Base-by-base conservation (phyloP, 345 rosid genomes). In the Barbarea vulgaris region DNA sequence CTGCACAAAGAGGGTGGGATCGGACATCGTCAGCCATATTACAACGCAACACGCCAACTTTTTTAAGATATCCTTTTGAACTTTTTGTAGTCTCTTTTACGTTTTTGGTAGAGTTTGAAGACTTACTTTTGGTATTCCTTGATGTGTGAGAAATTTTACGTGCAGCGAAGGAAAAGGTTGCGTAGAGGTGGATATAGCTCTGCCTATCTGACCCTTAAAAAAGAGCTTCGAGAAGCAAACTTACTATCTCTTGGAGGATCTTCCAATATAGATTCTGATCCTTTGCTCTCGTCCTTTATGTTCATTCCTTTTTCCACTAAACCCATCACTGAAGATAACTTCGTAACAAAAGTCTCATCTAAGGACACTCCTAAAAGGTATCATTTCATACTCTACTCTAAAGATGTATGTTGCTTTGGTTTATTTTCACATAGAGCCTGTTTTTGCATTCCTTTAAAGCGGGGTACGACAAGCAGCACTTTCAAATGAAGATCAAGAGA, bases 221-320 rank as follows among this genome's bases (percentile, higher is more conserved):
- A 84, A 74, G 98, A 94, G 60, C 84, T 89, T 56, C 82, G 88
- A 57, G 98, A 91, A 34, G 93, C 91, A 70, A 89, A 87, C 80
- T 74, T 91, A 33, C 97, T 86, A 30, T 81, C 95, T 81, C 84
- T 88, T 37, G 89, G 90, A 7, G 87, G 87, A 73, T 83, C 93
- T 18, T 85, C 95, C 77, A 91, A 83, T 73, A 78, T 83, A 36
- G 89, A 87, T 55, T 89, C 97, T 44, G 99, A 94, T 85, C 99
- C 96, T 2, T 71, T 91, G 79, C 77, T 94, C 61, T 91, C 96
- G 34, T 91, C 97, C 15, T 91, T 95, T 72, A 88, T 95, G 56
- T 79, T 54, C 18, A 86, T 22, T 77, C 59, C 86, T 0, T 82
- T 86, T 44, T 17, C 74, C 18, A 69, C 44, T 21, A 79, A 46